Base-by-base conservation (phyloP, 176 grass and related monocot genomes). In the Raddia guianensis region DNA sequence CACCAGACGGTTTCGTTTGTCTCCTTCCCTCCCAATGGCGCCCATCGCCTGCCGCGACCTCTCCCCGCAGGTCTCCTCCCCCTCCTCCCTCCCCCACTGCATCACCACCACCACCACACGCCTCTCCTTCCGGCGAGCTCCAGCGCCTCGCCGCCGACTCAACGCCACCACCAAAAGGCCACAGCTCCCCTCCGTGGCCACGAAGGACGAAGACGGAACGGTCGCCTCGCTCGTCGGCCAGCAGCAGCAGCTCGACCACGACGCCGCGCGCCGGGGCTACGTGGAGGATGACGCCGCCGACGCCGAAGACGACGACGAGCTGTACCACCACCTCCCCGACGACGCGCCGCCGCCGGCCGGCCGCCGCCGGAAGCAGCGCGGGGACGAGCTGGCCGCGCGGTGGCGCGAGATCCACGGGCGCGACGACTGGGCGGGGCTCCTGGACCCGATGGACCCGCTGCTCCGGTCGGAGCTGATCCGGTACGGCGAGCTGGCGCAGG, bases 401-500 rank as follows among this genome's bases (percentile, higher is more conserved):
- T 97, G 94, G 94, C 83, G 72, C 12, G 91, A 97, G 87, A 91
- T 97, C 69, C 94, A 92, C 50, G 94, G 94, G 3, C 7, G 54
- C 15, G 80, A 94, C 75, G 79, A 97, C 85, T 97, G 94, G 94
- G 80, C 72, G 15, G 91, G 91, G 1, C 84, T 94, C 13, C 80
- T 97, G 0, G 89, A 97, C 62, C 94, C 91, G 61, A 86, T 97
- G 80, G 89, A 97, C 87, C 87, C 85, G 35, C 78, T 94, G 44
- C 87, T 94, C 5, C 90, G 91, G 2, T 87, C 76, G 5, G 91
- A 87, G 86, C 67, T 97, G 9, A 88, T 97, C 84, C 94, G 90
- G 2, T 97, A 94, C 88, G 94, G 94, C 6, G 94, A 94, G 87
- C 85, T 97, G 7, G 89, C 85, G 47, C 91, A 94, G 83, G 94